Base-by-base conservation (phyloP, 176 grass and related monocot genomes). In the Typha latifolia region DNA sequence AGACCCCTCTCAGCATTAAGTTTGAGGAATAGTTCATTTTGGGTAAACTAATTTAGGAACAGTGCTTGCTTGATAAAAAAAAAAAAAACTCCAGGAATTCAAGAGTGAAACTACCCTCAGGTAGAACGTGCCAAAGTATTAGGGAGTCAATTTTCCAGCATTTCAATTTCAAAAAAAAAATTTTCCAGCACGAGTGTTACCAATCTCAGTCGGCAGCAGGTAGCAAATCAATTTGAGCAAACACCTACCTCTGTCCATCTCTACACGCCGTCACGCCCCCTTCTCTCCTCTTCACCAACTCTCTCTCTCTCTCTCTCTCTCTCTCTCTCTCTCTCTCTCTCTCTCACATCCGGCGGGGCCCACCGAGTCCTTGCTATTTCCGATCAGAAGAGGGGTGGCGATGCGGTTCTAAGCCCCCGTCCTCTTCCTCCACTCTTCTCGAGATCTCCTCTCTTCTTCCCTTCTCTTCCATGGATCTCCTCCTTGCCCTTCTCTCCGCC, bases 391-490 rank as follows among this genome's bases (percentile, higher is more conserved):
- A 57, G 53, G 15, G 15, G 10, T 18, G 53, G 19, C 64, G 77
- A 87, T 84, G 81, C 68, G 62, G 77, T 73, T 65, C 69, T 12
- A 80, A 71, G 14, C 61, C 71, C 62, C 57, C 63, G 48, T 16
- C 75, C 55, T 43, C 14, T 16, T 72, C 71, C 61, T 27, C 47
- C 23, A 31, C 67, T 43, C 66, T 47, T 24, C 59, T 31, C 63
- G 66, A 82, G 75, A 81, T 80, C 70, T 81, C 80, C 51, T 19
- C 48, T 31, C 12, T 27, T 37, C 49, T 51, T n/a, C 37, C 37
- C 37, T 43, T 43, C 12, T 22, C 29, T 49, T 48, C 74, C 69
- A 97, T 97, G 93, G 88, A 97, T 92, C 88, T 85, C 51, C 82
- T 67, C 62, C 43, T 68, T 63, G 19, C 72, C 63, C 69, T 63